phyloP scores from a whole-genome alignment of 805 yeast genomes.

The Saccharomyces jurei region DNA sequence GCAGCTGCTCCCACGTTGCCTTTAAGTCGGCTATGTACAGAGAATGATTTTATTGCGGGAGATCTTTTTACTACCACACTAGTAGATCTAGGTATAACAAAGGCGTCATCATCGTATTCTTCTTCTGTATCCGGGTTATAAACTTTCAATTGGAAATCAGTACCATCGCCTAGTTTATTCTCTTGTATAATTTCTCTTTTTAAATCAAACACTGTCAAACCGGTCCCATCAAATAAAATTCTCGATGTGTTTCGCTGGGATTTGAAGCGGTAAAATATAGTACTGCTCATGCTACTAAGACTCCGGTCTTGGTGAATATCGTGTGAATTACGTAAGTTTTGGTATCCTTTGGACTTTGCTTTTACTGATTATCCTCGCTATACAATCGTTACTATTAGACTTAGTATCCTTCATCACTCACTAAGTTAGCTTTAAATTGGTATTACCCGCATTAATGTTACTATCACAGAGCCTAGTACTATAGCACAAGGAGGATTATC shows the following conservation, averaged over 20 bases:
- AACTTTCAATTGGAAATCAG: slow-evolving; percentile 70
- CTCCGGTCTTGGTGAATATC: background rate
- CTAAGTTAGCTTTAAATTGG: background rate
- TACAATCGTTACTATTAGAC: background rate
- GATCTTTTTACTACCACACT: slow-evolving; percentile 74
- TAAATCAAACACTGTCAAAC: slow-evolving; percentile 87
- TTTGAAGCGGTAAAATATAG: slow-evolving; percentile 75
- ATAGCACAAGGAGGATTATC: background rate
- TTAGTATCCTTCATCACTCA: background rate
- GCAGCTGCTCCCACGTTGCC: slow-evolving; percentile 32
- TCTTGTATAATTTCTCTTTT: slow-evolving; percentile 81
- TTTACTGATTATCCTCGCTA: background rate
- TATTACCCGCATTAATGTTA: background rate
- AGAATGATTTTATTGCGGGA: slow-evolving; percentile 44
- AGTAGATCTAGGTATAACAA: slow-evolving; percentile 83
- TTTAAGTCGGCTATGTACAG: slow-evolving; percentile 24
- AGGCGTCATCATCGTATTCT: slow-evolving; percentile 81
- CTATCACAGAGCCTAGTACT: background rate
- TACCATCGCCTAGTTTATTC: slow-evolving; percentile 74
- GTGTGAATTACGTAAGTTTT: background rate
- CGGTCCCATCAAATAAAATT: slow-evolving; percentile 90
- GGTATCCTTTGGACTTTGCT: background rate
- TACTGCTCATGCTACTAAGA: slow-evolving; percentile 57
- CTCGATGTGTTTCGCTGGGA: slow-evolving; percentile 77
- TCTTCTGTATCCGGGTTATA: slow-evolving; percentile 64